Evolutionary conservation across 345 rosid species (phyloP).

Genomic region (Camelina neglecta): DNA sequence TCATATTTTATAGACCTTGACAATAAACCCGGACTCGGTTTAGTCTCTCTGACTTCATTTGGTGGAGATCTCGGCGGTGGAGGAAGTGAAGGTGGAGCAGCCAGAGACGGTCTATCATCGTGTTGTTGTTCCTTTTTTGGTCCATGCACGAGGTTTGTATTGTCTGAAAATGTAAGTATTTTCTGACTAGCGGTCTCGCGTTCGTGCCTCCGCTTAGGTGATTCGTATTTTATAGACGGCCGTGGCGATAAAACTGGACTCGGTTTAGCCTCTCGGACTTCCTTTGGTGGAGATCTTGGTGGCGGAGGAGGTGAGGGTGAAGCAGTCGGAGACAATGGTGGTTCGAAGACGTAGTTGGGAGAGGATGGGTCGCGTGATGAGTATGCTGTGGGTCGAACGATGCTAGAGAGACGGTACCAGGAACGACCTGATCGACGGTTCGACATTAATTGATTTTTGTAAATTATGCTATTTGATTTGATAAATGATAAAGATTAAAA

Average conservation of each 20-base stretch:
- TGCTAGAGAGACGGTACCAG: slow-evolving; percentile 40
- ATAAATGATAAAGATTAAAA: background rate
- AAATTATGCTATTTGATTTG: background rate
- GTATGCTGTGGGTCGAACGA: slow-evolving; percentile 22
- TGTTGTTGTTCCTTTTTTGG: no score
- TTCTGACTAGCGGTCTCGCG: slow-evolving; percentile 29
- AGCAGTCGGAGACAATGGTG: slow-evolving; percentile 20
- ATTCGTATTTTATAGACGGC: background rate
- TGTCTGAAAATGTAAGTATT: slow-evolving; percentile 46
- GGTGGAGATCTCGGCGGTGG: background rate
- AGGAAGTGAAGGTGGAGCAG: slow-evolving; percentile 2
- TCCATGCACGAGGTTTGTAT: background rate
- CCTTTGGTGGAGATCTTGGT: background rate
- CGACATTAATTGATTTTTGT: slow-evolving; percentile 30
- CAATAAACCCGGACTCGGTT: background rate
- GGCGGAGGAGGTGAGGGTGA: background rate
- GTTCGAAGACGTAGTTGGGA: slow-evolving; percentile 15
- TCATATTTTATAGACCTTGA: background rate
- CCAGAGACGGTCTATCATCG: background rate
- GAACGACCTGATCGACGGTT: slow-evolving; percentile 32
- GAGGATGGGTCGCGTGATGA: slow-evolving; percentile 29
- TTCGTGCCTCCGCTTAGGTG: slow-evolving; percentile 35
- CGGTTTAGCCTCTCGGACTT: slow-evolving; percentile 20
- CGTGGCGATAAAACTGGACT: background rate
- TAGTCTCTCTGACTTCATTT: slow-evolving; percentile 14